A percentile compares a stretch with the other conserved stretches of the same genome.
phyloP scores from a whole-genome alignment of 2,329 filamentous ascomycete species.

The Pseudonectria foliicola region DNA sequence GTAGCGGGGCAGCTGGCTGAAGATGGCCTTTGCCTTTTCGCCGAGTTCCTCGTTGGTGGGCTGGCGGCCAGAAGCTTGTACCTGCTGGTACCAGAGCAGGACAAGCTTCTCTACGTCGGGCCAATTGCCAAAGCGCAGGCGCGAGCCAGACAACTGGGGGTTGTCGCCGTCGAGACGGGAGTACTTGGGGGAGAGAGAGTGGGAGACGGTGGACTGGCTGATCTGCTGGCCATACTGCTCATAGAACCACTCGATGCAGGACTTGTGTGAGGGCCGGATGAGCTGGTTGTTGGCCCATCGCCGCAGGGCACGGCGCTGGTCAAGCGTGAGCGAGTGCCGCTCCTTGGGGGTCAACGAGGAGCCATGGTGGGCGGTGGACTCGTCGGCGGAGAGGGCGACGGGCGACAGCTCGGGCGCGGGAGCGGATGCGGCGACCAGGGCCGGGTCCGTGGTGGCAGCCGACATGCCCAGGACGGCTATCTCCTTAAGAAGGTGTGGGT shows the following conservation, averaged over 20 bases:
- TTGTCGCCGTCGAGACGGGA: slow-evolving; percentile 53
- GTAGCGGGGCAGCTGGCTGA: slow-evolving; percentile 51
- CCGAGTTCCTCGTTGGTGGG: slow-evolving; percentile 57
- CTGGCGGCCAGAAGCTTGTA: slow-evolving; percentile 45
- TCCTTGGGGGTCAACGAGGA: slow-evolving; percentile 31
- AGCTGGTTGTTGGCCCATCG: slow-evolving; percentile 52
- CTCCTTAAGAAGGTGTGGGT: slow-evolving; percentile 23
- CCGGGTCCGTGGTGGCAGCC: slow-evolving; percentile 32
- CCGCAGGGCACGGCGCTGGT: slow-evolving; percentile 53
- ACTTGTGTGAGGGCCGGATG: slow-evolving; percentile 51
- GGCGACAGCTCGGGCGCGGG: slow-evolving; percentile 23
- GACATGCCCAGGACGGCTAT: slow-evolving; percentile 27
- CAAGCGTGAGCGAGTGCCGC: slow-evolving; percentile 54
- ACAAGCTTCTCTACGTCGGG: slow-evolving; percentile 55
- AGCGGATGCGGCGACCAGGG: slow-evolving; percentile 27
- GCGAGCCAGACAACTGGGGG: slow-evolving; percentile 54
- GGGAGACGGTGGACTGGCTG: slow-evolving; percentile 56
- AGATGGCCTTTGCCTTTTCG: slow-evolving; percentile 55
- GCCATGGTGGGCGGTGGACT: slow-evolving; percentile 3
- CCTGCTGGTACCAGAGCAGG: slow-evolving; percentile 47
- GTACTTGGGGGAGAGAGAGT: slow-evolving; percentile 55
- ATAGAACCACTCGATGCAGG: slow-evolving; percentile 58
- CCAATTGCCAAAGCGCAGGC: slow-evolving; percentile 57
- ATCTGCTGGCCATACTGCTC: slow-evolving; percentile 52
- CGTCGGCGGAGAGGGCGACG: slow-evolving; percentile 14